These are phyloP conservation scores for Erysimum pusillum DNA, from an alignment of 441 rosid species.

Conservation along the genomic window DNA sequence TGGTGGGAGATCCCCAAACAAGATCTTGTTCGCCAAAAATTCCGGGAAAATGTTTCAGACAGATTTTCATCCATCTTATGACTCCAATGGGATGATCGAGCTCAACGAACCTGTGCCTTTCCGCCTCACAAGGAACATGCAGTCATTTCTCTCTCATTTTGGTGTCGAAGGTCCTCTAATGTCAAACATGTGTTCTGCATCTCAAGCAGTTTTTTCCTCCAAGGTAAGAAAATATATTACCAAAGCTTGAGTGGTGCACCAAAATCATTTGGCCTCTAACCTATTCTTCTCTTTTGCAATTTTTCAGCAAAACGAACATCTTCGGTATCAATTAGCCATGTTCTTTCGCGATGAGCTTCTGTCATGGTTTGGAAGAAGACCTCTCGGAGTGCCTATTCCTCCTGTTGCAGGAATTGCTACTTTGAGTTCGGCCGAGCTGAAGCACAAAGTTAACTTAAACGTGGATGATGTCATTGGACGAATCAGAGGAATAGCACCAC, in stretches of 20 bases:
- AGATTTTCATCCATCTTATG: conserved; percentile 98
- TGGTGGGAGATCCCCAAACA: conserved; percentile 98
- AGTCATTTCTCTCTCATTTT: conserved; percentile 89
- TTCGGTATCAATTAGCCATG: conserved; percentile 97
- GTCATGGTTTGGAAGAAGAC: conserved; percentile 97
- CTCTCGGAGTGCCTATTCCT: conserved; percentile 71
- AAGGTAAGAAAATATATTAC: conserved; percentile 57
- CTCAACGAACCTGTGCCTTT: conserved; percentile 95
- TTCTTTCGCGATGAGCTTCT: conserved; percentile 96
- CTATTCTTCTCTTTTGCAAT: conserved; percentile 29
- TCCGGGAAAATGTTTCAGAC: conserved; percentile 94
- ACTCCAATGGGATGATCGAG: conserved; percentile 90
- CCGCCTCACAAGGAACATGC: conserved; percentile 96
- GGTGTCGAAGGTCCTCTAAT: conserved; percentile 97
- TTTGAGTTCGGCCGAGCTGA: conserved; percentile 78
- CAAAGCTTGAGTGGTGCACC: conserved; percentile 17
- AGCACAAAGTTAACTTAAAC: conserved; percentile 77
- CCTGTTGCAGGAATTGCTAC: conserved; percentile 66
- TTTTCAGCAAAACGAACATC: conserved; percentile 86
- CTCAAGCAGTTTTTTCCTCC: conserved; percentile 91
- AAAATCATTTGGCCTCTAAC: conserved; percentile 22
- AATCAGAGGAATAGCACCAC: conserved; percentile 84
- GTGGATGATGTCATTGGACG: conserved; percentile 82
- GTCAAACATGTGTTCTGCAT: conserved; percentile 88
- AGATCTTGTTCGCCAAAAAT: conserved; percentile 94